Percentiles rank a stretch among this genome's conserved stretches.
Evolutionary conservation across 2,329 filamentous ascomycete species (phyloP).

Genomic region (Nannizziopsis arthrosporioides): DNA sequence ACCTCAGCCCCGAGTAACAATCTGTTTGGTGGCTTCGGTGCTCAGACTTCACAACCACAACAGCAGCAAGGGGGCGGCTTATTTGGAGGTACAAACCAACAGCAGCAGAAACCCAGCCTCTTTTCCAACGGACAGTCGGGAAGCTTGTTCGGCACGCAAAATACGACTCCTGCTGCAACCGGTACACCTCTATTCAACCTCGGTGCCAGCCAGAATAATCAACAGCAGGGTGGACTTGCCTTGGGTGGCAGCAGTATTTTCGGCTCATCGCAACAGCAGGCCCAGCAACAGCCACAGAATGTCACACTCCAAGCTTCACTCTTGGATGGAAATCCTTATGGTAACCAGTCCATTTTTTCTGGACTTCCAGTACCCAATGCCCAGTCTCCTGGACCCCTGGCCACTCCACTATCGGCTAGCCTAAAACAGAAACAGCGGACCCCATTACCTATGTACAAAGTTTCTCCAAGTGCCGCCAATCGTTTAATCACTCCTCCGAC

Average conservation of each 20-base stretch:
- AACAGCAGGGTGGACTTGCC: constrained; percentile 31
- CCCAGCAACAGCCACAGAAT: constrained; percentile 38
- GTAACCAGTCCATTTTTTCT: constrained; percentile 73
- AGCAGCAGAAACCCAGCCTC: constrained; percentile 38
- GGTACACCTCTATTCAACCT: constrained; percentile 12
- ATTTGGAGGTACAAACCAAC: constrained; percentile 24
- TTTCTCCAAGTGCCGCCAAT: constrained; percentile 68
- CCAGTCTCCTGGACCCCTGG: constrained; percentile 73
- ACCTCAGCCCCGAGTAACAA: constrained; percentile 11
- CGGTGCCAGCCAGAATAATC: constrained; percentile 11
- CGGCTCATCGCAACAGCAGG: constrained; percentile 33
- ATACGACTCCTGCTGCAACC: constrained; percentile 14
- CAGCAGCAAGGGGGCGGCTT: constrained; percentile 26
- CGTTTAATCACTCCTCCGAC: constrained; percentile 76
- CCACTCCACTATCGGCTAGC: constrained; percentile 69
- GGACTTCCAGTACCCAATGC: constrained; percentile 52
- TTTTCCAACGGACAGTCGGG: constrained; percentile 37
- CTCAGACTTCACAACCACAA: constrained; percentile 19
- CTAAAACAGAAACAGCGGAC: constrained; percentile 68
- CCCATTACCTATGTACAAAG: constrained; percentile 74
- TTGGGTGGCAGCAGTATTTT: constrained; percentile 37
- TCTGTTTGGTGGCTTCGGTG: constrained; percentile 13
- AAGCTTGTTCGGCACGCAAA: constrained; percentile 19
- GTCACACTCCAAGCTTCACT: constrained; percentile 61
- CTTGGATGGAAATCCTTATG: constrained; percentile 77